Percentiles rank a stretch among this genome's conserved stretches.
phyloP scores from a whole-genome alignment of 805 yeast genomes.

The Hanseniaspora valbyensis region DNA sequence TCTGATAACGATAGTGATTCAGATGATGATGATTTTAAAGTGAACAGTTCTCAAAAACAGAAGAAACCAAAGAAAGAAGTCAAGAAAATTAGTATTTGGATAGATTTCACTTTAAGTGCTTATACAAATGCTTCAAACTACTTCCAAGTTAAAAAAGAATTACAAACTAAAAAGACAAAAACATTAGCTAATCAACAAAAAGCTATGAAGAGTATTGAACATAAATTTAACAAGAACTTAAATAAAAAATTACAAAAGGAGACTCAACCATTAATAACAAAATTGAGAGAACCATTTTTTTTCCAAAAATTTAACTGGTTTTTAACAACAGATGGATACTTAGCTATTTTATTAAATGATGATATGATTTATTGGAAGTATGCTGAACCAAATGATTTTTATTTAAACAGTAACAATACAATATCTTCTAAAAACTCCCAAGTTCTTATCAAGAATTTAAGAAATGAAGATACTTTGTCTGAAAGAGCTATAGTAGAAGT shows the following conservation, averaged over 20 bases:
- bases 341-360: constrained; percentile 68
- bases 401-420: constrained; percentile 56
- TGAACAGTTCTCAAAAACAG: neutral
- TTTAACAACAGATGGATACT: constrained; percentile 75
- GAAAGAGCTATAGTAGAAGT: constrained; percentile 86
- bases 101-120: constrained; percentile 63
- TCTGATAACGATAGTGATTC: constrained; percentile 24
- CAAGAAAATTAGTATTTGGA: constrained; percentile 38
- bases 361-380: constrained; percentile 73
- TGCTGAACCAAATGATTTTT: constrained; percentile 59
- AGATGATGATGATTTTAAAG: constrained; percentile 19
- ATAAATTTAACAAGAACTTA: constrained; percentile 62
- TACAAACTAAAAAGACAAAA: constrained; percentile 64
- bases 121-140: constrained; percentile 81
- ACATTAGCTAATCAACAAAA: constrained; percentile 65
- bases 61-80: constrained; percentile 10
- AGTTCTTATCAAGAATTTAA: constrained; percentile 73
- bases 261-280: constrained; percentile 43
- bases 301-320: constrained; percentile 95
- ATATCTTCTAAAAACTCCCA: constrained; percentile 50
- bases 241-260: constrained; percentile 45
- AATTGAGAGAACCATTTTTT: constrained; percentile 66
- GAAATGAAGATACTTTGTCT: constrained; percentile 55
- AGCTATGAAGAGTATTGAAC: constrained; percentile 76
- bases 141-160: constrained; percentile 64